Base-by-base conservation (phyloP, 192 early-diverging fungal genomes). In the Entomortierella beljakovae region DNA sequence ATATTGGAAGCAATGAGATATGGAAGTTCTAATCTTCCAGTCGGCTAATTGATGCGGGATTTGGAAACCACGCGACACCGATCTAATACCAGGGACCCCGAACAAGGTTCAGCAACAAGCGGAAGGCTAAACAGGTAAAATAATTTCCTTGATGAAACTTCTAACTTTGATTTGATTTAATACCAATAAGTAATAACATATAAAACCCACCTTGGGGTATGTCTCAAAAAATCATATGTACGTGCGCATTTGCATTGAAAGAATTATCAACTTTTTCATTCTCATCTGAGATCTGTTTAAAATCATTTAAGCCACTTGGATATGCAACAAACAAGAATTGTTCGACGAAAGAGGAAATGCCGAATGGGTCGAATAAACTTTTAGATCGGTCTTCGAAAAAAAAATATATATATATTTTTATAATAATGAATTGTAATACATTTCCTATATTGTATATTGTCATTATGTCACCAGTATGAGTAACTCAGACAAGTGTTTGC, bases 331-430 rank as follows among this genome's bases (percentile, higher is more conserved):
- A 72, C 61, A 62, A 64, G 62, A 52, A 73, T 73, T 73, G 70
- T 65, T 73, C 28, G 54, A 73, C 70, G 11, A 73, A 73, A 73
- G 70, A 73, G 70, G 70, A 73, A 73, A 65, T 73, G 55, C 70
- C 70, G 70, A 73, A 33, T n/a, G 6, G 61, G 8, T 58, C 42
- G 20, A 10, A 10, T 38, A 38, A 26, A 23, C 53, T 11, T 11
- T 67, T 31, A 6, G 6, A 20, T 65, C 65, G 31, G 20, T 7
- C 49, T 43, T 32, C 61, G 20, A 55, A 61, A 43, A 31, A 60
- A 43, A 38, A 64, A 53, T 15, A 31, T 23, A 32, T 32, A 33
- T 33, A 8, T 48, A 42, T 25, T 34, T 22, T 58, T 58, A 22
- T 50, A 50, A 50, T 50, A 50, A 50, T 50, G 16, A n/a, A 2